Conservation (phyloP, 2,329 filamentous ascomycete species). For the Ophidiomyces ophidiicola region DNA sequence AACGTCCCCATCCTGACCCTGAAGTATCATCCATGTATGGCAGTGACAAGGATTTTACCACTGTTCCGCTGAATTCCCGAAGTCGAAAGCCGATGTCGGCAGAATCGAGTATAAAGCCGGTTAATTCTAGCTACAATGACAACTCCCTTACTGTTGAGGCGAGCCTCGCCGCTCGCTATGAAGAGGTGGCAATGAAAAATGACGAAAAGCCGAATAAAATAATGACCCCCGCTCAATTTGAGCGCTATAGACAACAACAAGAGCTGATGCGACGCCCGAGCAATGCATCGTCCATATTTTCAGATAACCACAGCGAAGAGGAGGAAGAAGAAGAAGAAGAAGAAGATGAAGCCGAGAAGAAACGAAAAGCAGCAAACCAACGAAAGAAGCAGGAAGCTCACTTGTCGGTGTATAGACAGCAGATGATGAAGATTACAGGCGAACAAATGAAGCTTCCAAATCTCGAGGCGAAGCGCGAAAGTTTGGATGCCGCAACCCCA, state of each 20-base stretch:
- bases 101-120: slow-evolving; percentile 1
- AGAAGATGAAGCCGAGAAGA: slow-evolving; percentile 67
- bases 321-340: slow-evolving; percentile 57
- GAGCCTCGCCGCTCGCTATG: slow-evolving; percentile 36
- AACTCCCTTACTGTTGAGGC: slow-evolving; percentile 32
- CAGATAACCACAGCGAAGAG: slow-evolving; percentile 47
- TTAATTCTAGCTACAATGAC: not conserved
- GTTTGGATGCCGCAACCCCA: slow-evolving; percentile 44
- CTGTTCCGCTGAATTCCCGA: slow-evolving; percentile 10
- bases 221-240: slow-evolving; percentile 83
- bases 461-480: slow-evolving; percentile 40
- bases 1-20: slow-evolving; percentile 9
- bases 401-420: slow-evolving; percentile 77
- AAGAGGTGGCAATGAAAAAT: slow-evolving; percentile 27
- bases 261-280: slow-evolving; percentile 55
- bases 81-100: not conserved
- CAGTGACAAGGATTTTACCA: slow-evolving; percentile 13
- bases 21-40: slow-evolving; percentile 13
- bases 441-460: slow-evolving; percentile 39
- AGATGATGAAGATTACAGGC: slow-evolving; percentile 94
- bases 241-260: slow-evolving; percentile 56
- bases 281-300: slow-evolving; percentile 38
- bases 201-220: slow-evolving; percentile 52
- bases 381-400: slow-evolving; percentile 81
- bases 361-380: slow-evolving; percentile 60